Evolutionary conservation across 2,329 filamentous ascomycete species (phyloP), one percentile per base, ranked within the genome.

Genomic region (Sporothrix schenckii): DNA sequence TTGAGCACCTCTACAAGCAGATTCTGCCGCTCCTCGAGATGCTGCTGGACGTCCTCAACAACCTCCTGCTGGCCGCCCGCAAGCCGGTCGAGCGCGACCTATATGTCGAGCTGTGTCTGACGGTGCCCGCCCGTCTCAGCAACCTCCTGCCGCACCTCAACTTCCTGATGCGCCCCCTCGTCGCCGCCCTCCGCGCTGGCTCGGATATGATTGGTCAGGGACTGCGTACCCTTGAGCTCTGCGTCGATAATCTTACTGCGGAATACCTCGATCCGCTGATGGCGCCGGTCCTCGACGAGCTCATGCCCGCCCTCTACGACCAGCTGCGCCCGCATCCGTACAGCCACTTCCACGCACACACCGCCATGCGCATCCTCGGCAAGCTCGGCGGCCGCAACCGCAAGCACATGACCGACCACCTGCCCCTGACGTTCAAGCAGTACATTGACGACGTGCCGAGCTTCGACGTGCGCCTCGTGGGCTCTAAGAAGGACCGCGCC

Each of bases 231-330:
- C 83, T 99, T 5, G 95, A 99, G 77, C 87, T 99, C 1, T 99
- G 95, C 76, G 95, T 99, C 21, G 95, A 99, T 74, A 99, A 99
- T 75, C 86, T 99, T 0, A 99, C 96, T 0, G 94, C 95, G 0
- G 95, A 99, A 77, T 99, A 99, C 77, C 83, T 99, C 16, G 95
- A 99, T 76, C 96, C 95, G 0, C 98, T 99, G 76, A 99, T 99
- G 94, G 93, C 94, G 2, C 96, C 95, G 0, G 96, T 98, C 34
- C 98, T 99, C 79, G 94, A 99, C 76, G 95, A 99, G 77, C 84
- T 99, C 58, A 99, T 99, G 95, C 95, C 93, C 61, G 94, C 94
- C 1, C 85, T 99, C 0, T 99, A 97, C 85, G 94, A 97, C 73
- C 96, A 99, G 79, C 85, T 99, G 54, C 92, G 91, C 76, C 96